Evolutionary conservation across 345 rosid genomes (phyloP), one percentile per base, ranked within the genome.

Genomic region (Anastatica hierochuntica): DNA sequence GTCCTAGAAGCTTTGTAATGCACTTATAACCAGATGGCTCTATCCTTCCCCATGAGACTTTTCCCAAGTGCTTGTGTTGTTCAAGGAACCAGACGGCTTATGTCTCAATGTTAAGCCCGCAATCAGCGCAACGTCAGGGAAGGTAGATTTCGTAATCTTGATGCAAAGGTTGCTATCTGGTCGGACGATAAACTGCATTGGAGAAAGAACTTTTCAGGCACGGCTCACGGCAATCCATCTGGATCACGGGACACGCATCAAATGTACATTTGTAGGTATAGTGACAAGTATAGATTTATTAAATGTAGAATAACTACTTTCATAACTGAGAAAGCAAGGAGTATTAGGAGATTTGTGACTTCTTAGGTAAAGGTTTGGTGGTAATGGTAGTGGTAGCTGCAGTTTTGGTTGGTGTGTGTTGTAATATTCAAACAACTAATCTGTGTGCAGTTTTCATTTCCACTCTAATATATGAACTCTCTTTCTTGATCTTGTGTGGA

Each of bases 1-100:
- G 69, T 79, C 60, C 76, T 94, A 70, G 99, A 94, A 75, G 73
- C 89, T 38, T 77, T 94, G 54, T 94, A 76, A 72, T 50, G 20
- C 31, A 36, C 43, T 5, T 23, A 10, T 36, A 9, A 29, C 26
- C 47, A 50, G 54, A 58, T 46, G 76, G 52, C 14, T 44, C 47
- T 72, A 55, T 27, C 53, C 19, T 58, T 38, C 47, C 34, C 65
- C 45, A 55, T 56, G 63, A 43, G 69, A 60, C 35, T 50, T 29
- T 56, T 58, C 58, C 30, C 21, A 60, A 21, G 69, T 66, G 74
- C 74, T 62, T 69, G 76, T 66, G 71, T 63, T 71, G 56, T 63
- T 62, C 70, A 50, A 49, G 72, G 63, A 53, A 46, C 50, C 36
- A 51, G 61, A 21, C 31, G 18, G 49, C 34, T 14, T 2, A 50